phyloP scores from a whole-genome alignment of 148 eudicot genomes.

The Rhododendron ovatum region DNA sequence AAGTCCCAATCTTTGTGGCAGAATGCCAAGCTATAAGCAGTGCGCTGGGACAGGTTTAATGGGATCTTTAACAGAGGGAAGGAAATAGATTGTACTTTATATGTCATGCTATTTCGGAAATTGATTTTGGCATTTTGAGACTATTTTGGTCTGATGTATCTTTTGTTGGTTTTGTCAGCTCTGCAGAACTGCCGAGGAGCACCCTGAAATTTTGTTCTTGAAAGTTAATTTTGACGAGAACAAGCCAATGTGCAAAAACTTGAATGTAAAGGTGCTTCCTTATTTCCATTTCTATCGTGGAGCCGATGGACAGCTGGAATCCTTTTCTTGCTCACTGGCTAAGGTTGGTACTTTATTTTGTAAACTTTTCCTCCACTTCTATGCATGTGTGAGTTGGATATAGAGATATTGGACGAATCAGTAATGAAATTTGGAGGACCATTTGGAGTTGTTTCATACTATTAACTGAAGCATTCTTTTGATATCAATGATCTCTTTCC shows the following conservation, averaged over 20 bases:
- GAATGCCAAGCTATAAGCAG: background rate
- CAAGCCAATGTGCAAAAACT: slow-evolving; percentile 91
- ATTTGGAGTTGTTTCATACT: background rate
- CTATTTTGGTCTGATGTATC: slow-evolving; percentile 17
- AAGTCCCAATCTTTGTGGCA: background rate
- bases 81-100: background rate
- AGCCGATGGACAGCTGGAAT: slow-evolving; percentile 82
- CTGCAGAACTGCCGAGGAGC: slow-evolving; percentile 80
- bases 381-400: background rate
- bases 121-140: slow-evolving; percentile 1
- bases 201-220: slow-evolving; percentile 81
- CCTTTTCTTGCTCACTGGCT: slow-evolving; percentile 90
- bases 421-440: background rate
- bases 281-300: slow-evolving; percentile 96
- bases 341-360: slow-evolving; percentile 47
- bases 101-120: slow-evolving; percentile 1
- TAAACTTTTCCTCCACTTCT: background rate
- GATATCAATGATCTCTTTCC: background rate
- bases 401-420: background rate
- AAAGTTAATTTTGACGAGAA: slow-evolving; percentile 97
- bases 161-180: slow-evolving; percentile 42
- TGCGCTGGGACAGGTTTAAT: background rate
- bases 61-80: background rate
- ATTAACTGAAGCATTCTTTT: background rate
- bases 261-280: slow-evolving; percentile 98